Percentiles rank a stretch among this genome's conserved stretches.
Evolutionary conservation across 2,329 filamentous ascomycete genomes (phyloP).

Genomic region (Claviceps spartinae): DNA sequence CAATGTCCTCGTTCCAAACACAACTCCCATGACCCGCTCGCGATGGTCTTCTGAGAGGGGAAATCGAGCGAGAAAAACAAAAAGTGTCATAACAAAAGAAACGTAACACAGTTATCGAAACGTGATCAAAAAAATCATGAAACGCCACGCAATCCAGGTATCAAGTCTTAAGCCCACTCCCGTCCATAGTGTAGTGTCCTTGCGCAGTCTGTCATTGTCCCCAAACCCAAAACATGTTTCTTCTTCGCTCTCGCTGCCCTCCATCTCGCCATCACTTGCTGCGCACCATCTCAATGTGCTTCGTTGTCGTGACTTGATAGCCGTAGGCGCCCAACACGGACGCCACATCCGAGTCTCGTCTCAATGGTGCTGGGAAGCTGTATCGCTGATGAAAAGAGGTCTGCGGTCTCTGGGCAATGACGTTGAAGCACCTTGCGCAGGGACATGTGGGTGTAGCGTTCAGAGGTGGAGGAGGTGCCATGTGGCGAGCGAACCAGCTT

Average conservation of each 20-base stretch:
- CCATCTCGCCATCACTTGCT: background rate
- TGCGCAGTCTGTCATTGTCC: no score
- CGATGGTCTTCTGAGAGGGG: no score
- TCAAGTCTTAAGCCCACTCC: no score
- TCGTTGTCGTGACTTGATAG: background rate
- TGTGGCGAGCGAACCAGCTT: slow-evolving; percentile 28
- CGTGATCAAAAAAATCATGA: no score
- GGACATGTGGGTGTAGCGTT: slow-evolving; percentile 21
- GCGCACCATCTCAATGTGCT: background rate
- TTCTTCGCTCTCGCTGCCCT: background rate
- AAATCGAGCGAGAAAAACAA: no score
- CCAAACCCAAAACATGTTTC: background rate
- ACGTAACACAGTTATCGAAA: no score
- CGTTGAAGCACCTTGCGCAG: slow-evolving; percentile 16
- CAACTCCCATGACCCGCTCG: no score
- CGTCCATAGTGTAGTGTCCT: no score
- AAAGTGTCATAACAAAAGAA: no score
- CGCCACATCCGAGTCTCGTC: background rate
- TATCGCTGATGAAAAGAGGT: background rate
- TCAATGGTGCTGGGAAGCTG: background rate
- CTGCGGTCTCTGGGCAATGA: background rate
- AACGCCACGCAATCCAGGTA: no score
- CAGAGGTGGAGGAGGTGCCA: slow-evolving; percentile 24
- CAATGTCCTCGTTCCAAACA: no score
- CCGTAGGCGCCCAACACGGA: background rate